Conservation (phyloP, 441 rosid species). For the Populus tomentosa region DNA sequence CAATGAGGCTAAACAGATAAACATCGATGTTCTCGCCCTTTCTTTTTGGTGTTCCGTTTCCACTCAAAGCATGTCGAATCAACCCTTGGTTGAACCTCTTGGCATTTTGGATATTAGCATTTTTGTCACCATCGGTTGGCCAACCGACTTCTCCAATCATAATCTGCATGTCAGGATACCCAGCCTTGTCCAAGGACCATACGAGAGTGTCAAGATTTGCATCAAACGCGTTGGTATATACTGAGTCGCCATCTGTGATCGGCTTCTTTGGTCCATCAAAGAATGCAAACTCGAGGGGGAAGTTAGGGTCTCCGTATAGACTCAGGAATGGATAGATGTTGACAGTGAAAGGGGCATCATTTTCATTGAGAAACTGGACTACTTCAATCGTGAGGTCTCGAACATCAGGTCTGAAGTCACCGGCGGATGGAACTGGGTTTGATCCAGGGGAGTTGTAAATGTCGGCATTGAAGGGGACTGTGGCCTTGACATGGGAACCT, state of each 20-base stretch:
- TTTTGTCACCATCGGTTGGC: slow-evolving; percentile 80
- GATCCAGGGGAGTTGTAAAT: slow-evolving; percentile 50
- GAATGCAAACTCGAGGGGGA: slow-evolving; percentile 79
- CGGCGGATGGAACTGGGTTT: slow-evolving; percentile 64
- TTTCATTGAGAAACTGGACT: slow-evolving; percentile 46
- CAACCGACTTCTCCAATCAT: slow-evolving; percentile 93
- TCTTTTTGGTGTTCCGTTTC: slow-evolving; percentile 75
- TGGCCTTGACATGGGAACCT: slow-evolving; percentile 57
- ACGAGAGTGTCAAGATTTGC: slow-evolving; percentile 89
- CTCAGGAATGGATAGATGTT: slow-evolving; percentile 92
- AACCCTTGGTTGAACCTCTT: slow-evolving; percentile 78
- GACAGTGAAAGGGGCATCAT: slow-evolving; percentile 60
- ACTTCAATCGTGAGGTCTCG: slow-evolving; percentile 46
- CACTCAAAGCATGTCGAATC: slow-evolving; percentile 39
- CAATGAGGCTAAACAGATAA: slow-evolving; percentile 63
- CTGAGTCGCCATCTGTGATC: slow-evolving; percentile 54
- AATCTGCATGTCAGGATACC: slow-evolving; percentile 56
- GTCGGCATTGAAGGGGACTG: slow-evolving; percentile 81
- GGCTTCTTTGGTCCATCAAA: slow-evolving; percentile 58
- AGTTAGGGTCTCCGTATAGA: slow-evolving; percentile 61
- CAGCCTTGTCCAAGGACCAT: slow-evolving; percentile 62
- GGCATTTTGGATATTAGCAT: slow-evolving; percentile 48
- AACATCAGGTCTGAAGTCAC: slow-evolving; percentile 67
- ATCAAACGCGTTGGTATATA: slow-evolving; percentile 77
- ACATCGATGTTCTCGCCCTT: slow-evolving; percentile 42